Conservation (phyloP, 768 basidiomycete genomes). For the Hericium coralloides region DNA sequence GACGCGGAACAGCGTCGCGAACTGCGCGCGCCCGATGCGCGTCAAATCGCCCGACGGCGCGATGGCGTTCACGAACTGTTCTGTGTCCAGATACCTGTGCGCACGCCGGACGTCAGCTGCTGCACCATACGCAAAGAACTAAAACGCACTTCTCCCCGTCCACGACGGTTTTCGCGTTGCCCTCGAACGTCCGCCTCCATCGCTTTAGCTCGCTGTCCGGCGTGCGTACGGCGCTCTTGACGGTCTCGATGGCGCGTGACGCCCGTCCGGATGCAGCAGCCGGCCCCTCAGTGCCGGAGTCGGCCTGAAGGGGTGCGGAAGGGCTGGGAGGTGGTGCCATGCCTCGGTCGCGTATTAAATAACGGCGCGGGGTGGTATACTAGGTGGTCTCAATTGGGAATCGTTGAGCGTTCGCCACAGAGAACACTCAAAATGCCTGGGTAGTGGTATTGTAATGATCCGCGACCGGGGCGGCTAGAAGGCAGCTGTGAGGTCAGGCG, state of each 20-base stretch:
- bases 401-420: too few species aligned
- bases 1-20: constrained; percentile 82
- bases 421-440: too few species aligned
- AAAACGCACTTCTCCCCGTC: constrained; percentile 73
- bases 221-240: constrained; percentile 58
- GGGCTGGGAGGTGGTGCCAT: background rate
- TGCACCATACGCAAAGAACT: background rate
- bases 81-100: constrained; percentile 74
- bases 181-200: constrained; percentile 85
- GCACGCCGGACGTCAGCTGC: background rate
- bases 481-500: background rate
- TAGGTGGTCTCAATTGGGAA: background rate
- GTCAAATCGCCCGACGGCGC: constrained; percentile 79
- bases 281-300: constrained; percentile 9
- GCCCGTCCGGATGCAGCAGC: constrained; percentile 28
- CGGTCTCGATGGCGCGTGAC: constrained; percentile 41
- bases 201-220: constrained; percentile 81
- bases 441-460: background rate
- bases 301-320: background rate
- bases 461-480: background rate
- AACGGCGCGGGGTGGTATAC: background rate
- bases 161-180: constrained; percentile 61
- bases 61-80: constrained; percentile 92
- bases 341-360: background rate
- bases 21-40: constrained; percentile 83